These are phyloP conservation scores for Penicillium sp. DNA, from an alignment of 2,329 filamentous ascomycete species.

Conservation along the genomic window DNA sequence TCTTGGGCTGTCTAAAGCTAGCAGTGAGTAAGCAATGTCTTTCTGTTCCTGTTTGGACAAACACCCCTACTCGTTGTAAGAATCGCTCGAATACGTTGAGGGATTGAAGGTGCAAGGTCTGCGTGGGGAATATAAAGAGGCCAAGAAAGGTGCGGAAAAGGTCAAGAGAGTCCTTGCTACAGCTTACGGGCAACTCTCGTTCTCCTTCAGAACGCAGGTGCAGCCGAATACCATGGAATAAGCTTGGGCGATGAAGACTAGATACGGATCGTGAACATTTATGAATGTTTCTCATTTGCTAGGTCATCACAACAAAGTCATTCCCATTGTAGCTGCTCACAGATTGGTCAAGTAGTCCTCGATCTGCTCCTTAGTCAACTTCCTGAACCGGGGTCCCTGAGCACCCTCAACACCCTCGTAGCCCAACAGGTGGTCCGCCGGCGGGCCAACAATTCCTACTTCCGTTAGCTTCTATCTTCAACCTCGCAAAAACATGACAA, in stretches of 20 bases:
- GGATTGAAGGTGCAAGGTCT: too few species aligned
- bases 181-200: too few species aligned
- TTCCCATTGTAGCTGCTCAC: slow-evolving; percentile 51
- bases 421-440: slow-evolving; percentile 87
- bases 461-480: slow-evolving; percentile 2
- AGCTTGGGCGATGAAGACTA: background rate
- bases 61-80: too few species aligned
- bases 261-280: background rate
- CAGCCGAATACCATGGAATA: background rate
- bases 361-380: slow-evolving; percentile 95
- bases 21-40: too few species aligned
- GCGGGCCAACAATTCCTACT: slow-evolving; percentile 87
- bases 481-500: background rate
- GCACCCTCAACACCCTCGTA: slow-evolving; percentile 56
- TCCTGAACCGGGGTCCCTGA: slow-evolving; percentile 45
- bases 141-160: too few species aligned
- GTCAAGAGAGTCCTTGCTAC: too few species aligned
- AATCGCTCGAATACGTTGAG: too few species aligned
- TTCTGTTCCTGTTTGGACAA: too few species aligned
- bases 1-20: too few species aligned
- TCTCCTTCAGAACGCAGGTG: too few species aligned
- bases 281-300: background rate
- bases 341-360: slow-evolving; percentile 99
- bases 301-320: background rate
- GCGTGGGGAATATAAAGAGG: too few species aligned